Base-by-base conservation (phyloP, 1,139 yeast species). In the Taphrina confusa region DNA sequence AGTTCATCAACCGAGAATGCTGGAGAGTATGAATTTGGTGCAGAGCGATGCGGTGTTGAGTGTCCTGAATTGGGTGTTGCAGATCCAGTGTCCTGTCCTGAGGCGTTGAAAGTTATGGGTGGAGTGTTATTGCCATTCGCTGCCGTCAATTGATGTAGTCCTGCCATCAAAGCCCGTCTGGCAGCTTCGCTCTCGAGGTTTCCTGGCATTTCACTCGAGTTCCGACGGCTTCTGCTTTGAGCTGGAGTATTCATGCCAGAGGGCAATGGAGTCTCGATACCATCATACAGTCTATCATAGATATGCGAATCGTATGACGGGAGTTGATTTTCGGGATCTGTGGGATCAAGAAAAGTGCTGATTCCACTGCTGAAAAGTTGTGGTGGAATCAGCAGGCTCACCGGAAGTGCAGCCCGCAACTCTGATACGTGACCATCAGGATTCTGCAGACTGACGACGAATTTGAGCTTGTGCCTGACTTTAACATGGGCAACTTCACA, bases 261-360 rank as follows among this genome's bases (percentile, higher is more conserved):
- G 5, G 73, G 71, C 1, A 73, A 63, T 1, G 89, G 87, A 0
- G 86, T 78, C 33, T 82, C 85, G 2, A 83, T 76, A 61, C 86
- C 95, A 36, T 80, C 78, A 91, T 91, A 91, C 39, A 92, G 74
- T 61, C 90, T 75, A 72, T 92, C 98, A 72, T 87, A 90, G 36
- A 90, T 82, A 70, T 89, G 96, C 64, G 80, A 83, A 65, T 84
- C 90, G 70, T 92, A 92, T 64, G 86, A 79, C 28, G 98, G 98
- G 2, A 97, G 97, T 0, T 97, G 96, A 72, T 83, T 78, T 14
- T 34, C 52, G 44, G 82, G 73, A 33, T 70, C 64, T 46, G 57
- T 30, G 30, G 64, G 62, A 40, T 54, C 42, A 33, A 61, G 23
- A 12, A 42, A 36, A n/a, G 62, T 36, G 49, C 44, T 50, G 46